phyloP scores from a whole-genome alignment of 805 yeast species.

The Ogataea trehalophila region DNA sequence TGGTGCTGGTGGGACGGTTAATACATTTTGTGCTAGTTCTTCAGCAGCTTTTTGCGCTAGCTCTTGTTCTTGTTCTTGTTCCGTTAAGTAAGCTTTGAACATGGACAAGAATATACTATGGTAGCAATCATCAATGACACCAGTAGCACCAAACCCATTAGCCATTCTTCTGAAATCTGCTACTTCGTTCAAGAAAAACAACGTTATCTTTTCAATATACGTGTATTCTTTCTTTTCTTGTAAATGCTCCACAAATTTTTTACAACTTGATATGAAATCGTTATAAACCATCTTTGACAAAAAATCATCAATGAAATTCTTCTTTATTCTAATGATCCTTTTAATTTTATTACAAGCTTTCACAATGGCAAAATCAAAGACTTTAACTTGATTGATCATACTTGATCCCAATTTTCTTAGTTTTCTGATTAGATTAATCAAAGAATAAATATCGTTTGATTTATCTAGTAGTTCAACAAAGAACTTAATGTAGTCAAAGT shows the following conservation, averaged over 20 bases:
- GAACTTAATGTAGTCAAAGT: conserved; percentile 61
- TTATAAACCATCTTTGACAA: conserved; percentile 42
- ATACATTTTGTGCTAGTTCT: neutral
- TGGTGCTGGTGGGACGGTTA: neutral
- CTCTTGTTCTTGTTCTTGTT: conserved; percentile 7
- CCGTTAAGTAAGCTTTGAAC: too few species aligned
- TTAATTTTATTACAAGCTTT: conserved; percentile 49
- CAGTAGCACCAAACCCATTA: conserved; percentile 77
- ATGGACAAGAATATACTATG: conserved; percentile 48
- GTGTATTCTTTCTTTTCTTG: conserved; percentile 30
- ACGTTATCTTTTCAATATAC: conserved; percentile 32
- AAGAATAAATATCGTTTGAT: conserved; percentile 51
- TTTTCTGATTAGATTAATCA: conserved; percentile 61
- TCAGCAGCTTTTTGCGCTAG: conserved; percentile 1
- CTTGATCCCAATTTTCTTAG: conserved; percentile 75
- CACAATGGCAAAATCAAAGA: conserved; percentile 63
- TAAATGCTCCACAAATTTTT: conserved; percentile 26
- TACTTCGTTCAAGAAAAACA: conserved; percentile 45
- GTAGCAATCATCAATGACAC: conserved; percentile 67
- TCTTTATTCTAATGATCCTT: conserved; percentile 37
- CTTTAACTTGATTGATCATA: conserved; percentile 57
- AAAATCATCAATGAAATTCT: conserved; percentile 46
- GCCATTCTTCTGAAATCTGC: conserved; percentile 66
- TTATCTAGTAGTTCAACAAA: conserved; percentile 51
- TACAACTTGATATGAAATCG: conserved; percentile 38